Evolutionary conservation across 345 rosid genomes (phyloP).

Genomic region (Camelina hispida): DNA sequence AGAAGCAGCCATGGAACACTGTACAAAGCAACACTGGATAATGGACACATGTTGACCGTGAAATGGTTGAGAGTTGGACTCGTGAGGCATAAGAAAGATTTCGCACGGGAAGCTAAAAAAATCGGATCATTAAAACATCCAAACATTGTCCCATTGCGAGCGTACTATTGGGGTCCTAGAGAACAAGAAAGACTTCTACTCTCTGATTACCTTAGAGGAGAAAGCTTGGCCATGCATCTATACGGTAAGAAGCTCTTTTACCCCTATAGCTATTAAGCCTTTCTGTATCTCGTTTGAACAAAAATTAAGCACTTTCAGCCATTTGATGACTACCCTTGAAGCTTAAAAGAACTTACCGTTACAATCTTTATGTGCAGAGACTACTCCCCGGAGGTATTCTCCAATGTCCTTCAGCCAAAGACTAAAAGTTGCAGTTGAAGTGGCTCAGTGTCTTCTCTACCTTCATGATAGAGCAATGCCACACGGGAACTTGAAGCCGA

Average conservation of each 20-base stretch:
- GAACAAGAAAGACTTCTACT: conserved; percentile 95
- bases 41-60: conserved; percentile 83
- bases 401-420: conserved; percentile 77
- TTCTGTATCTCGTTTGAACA: background rate
- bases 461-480: conserved; percentile 84
- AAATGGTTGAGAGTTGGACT: conserved; percentile 96
- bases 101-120: conserved; percentile 83
- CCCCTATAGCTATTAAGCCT: background rate
- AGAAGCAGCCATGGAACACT: conserved; percentile 97
- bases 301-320: background rate
- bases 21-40: conserved; percentile 86
- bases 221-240: conserved; percentile 90
- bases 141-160: conserved; percentile 77
- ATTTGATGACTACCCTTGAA: background rate
- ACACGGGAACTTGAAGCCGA: conserved; percentile 90
- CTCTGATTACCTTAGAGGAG: conserved; percentile 82
- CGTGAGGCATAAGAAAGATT: conserved; percentile 89
- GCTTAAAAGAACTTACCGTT: background rate
- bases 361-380: conserved; percentile 55
- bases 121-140: conserved; percentile 78
- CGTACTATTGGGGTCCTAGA: conserved; percentile 96
- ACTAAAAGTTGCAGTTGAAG: conserved; percentile 78
- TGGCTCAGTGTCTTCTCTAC: conserved; percentile 69
- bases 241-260: conserved; percentile 65
- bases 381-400: conserved; percentile 90